Evolutionary conservation across 2,329 filamentous ascomycete genomes (phyloP), one percentile per base, ranked within the genome.

Genomic region (Scorias spongiosa): DNA sequence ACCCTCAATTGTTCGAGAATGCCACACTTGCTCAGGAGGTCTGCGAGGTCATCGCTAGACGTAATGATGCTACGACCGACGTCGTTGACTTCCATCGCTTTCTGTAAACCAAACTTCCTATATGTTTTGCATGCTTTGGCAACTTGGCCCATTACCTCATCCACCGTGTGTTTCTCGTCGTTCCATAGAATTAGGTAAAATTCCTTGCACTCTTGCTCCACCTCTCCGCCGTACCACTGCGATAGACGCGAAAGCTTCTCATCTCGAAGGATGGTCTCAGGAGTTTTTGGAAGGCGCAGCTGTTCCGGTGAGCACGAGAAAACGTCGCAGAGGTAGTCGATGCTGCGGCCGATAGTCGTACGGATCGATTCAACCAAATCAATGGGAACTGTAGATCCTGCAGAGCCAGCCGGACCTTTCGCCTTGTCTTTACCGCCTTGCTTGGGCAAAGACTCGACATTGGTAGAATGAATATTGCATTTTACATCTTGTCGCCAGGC

Each of bases 231-330:
- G 52, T 88, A 91, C 81, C 76, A 7, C 75, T 78, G 29, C 9
- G 49, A 49, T 29, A 96, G 67, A 15, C 88, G 75, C 12, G 89
- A 94, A 46, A 75, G 72, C 45, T 74, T 71, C 65, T 96, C 91
- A 61, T 98, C 91, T 48, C 80, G 72, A 44, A 77, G 66, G 44
- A 98, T 91, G 1, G 79, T 82, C 44, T 86, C 80, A 49, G 80
- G 76, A 1, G 86, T 84, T 67, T 96, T 98, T 8, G 80, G 71
- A 47, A 93, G 71, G 36, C 91, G 79, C 41, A 98, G 71, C 64
- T 98, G 89, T 65, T 98, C 93, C 0, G 93, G 93, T 1, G 89
- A 93, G 65, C 93, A 98, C 2, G 91, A 96, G 50, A 96, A 87
- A 48, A 98, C 87, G 66, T 98, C 91, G 66, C 89, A 95, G 49